A percentile compares a stretch with the other conserved stretches of the same genome.
Conservation (phyloP, 495 filamentous ascomycete species). For the Penicillium fimorum region DNA sequence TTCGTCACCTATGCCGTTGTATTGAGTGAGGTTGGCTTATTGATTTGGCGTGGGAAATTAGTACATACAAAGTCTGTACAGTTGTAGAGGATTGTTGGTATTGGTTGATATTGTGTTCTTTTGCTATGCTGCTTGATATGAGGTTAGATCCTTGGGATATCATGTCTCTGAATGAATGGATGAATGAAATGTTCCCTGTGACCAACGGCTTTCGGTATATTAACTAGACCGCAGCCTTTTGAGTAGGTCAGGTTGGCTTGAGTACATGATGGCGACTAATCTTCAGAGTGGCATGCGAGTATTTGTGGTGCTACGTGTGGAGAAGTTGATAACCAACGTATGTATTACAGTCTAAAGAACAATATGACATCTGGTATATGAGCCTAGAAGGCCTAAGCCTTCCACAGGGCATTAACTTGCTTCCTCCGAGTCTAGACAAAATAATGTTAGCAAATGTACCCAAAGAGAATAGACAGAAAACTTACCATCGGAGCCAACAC, state of each 20-base stretch:
- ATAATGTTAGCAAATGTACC: conserved; percentile 16
- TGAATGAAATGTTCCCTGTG: conserved; percentile 2
- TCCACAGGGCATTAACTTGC: conserved; percentile 45
- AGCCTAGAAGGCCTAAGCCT: conserved; percentile 16
- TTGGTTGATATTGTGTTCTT: conserved; percentile 1
- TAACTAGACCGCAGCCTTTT: not conserved
- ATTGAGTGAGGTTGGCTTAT: conserved; percentile 8
- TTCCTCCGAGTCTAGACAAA: conserved; percentile 40
- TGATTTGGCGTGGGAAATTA: not conserved
- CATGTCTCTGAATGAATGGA: conserved; percentile 15
- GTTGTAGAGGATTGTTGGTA: not conserved
- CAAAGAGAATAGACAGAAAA: conserved; percentile 1
- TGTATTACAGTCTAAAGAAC: conserved; percentile 12
- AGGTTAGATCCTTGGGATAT: conserved; percentile 6
- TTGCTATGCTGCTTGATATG: conserved; percentile 7
- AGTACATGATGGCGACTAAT: not conserved
- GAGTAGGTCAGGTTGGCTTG: not conserved
- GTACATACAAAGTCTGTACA: not conserved
- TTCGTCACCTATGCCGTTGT: conserved; percentile 32
- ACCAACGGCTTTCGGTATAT: not conserved
- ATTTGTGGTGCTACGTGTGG: not conserved
- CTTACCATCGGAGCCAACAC: conserved; percentile 84
- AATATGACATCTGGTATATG: not conserved
- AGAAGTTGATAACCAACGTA: not conserved
- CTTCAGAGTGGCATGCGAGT: not conserved